Evolutionary conservation across 1,284 basidiomycete species (phyloP), one percentile per base, ranked within the genome.

Genomic region (Ganoderma meredithae): DNA sequence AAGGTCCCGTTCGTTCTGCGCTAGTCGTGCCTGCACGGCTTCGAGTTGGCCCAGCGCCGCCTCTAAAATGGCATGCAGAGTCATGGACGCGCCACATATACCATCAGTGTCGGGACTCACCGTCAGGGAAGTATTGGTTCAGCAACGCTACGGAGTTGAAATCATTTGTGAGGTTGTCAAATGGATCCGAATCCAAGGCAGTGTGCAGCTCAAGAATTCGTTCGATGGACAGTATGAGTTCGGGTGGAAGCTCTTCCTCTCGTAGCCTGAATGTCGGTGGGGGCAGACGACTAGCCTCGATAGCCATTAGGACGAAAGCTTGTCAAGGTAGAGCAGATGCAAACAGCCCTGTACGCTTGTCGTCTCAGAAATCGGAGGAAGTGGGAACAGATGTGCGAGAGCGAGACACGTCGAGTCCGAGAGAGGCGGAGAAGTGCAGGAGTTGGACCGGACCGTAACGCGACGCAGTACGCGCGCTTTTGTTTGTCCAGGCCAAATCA

Each of bases 81-180:
- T 60, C 22, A 60, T 40, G 76, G 53, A 69, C 52, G 39, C 27
- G 13, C 47, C 39, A 40, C 40, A 7, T 49, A 55, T 15, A 22
- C 44, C 31, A 44, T 25, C 43, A 22, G 39, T 25, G 31, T 43
- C 9, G 17, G 12, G n/a, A 79, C 88, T 68, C 70, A 94, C 93
- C 94, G 78, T 94, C 84, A 0, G 92, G 93, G 74, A 95, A 92
- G 72, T 92, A 86, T 55, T 84, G 83, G 72, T 95, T 95, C 65
- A 95, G 81, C 10, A 90, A 82, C 61, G 86, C 81, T 9, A 88
- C 80, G 0, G 88, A 81, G 73, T 83, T 84, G 78, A 94, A 92
- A 60, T 85, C 82, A 60, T 83, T 83, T 0, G 87, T 84, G 61
- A 91, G 79, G 39, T 80, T 82, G 73, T 92, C 90, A 10, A 92